Evolutionary conservation across 441 rosid genomes (phyloP), one percentile per base, ranked within the genome.

Genomic region (Syzygium malaccense): DNA sequence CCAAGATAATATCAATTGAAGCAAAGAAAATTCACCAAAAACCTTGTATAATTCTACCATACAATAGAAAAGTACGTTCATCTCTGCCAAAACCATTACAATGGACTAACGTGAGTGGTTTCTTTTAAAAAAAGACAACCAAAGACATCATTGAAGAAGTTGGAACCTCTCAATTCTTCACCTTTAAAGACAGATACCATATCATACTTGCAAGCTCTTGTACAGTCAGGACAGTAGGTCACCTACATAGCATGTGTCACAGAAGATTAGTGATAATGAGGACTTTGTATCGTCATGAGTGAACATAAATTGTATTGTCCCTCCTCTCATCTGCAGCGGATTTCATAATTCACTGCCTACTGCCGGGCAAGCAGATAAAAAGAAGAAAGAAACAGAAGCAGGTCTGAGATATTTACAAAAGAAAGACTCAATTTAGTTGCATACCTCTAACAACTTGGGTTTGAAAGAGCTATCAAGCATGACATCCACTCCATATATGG

Each of bases 171-270:
- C 79, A 95, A 48, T 8, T 71, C 90, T 79, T 88, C 90, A 51
- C 93, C 93, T 75, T 87, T 88, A 87, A 87, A 57, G 56, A 96
- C 56, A 32, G 94, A 90, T 87, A 91, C 90, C 30, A 92, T 92
- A 90, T 97, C 96, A 84, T 95, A 98, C 89, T 94, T 95, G 95
- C 98, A 97, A 33, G 97, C 99, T 92, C 98, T 94, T 90, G 93
- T 93, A 90, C 98, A 98, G 91, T 98, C 99, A 10, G 99, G 99
- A 89, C 99, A 98, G 91, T 96, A 98, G 10, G 99, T 98, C 54
- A 96, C 96, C 99, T 98, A 75, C 91, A 91, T 26, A 58, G 13
- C 18, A 17, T 28, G 13, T 53, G 49, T 86, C 79, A 84, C 37
- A 25, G 68, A 25, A 45, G 30, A 55, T 41, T 20, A 75, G 83